These are phyloP conservation scores for Aureobasidium sp. DNA, from an alignment of 2,329 filamentous ascomycete species.

Conservation along the genomic window DNA sequence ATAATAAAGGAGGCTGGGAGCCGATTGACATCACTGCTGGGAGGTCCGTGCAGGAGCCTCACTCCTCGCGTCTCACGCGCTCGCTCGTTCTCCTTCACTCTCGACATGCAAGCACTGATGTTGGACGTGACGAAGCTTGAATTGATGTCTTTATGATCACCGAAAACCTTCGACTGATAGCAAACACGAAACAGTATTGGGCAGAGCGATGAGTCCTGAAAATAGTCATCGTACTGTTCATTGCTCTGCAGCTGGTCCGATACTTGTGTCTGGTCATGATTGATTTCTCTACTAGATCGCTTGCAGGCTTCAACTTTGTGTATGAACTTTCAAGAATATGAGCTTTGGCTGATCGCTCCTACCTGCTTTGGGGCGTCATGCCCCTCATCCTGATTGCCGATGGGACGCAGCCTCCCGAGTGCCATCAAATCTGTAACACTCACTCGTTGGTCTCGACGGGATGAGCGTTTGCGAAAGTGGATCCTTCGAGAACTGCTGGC, in stretches of 20 bases:
- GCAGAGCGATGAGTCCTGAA: background rate
- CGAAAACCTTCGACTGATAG: background rate
- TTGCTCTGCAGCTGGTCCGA: background rate
- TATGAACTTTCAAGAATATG: background rate
- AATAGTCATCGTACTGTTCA: background rate
- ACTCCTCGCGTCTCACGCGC: background rate
- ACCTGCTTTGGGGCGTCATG: background rate
- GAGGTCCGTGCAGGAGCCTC: background rate
- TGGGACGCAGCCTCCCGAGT: conserved; percentile 1
- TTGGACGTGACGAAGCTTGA: background rate
- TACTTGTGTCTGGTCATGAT: background rate
- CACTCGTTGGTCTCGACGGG: background rate
- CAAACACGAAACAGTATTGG: background rate
- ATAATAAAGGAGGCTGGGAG: background rate
- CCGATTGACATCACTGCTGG: background rate
- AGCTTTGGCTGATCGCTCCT: background rate
- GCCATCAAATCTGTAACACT: background rate
- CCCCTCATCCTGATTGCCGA: background rate
- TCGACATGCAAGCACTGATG: background rate
- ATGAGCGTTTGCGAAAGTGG: background rate
- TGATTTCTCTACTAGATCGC: background rate
- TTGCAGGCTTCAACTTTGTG: background rate
- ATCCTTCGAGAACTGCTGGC: background rate
- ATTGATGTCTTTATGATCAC: background rate
- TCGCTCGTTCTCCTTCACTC: background rate